A percentile compares a stretch with the other conserved stretches of the same genome.
Conservation (phyloP, 2,329 filamentous ascomycete species). For the Proliferodiscus dingleyae region DNA sequence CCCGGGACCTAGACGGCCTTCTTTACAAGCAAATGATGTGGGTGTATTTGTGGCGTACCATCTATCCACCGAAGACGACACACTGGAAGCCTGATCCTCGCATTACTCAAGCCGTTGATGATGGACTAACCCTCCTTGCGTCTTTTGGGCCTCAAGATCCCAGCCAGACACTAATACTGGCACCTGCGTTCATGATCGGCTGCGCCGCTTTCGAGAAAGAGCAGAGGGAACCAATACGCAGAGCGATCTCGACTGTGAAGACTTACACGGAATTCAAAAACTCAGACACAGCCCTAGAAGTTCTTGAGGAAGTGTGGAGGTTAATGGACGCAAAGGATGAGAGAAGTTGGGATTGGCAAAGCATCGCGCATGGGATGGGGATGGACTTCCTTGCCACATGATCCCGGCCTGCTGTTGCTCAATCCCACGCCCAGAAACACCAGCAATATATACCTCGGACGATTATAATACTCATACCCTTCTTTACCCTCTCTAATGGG, state of each 20-base stretch:
- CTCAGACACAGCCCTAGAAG: constrained; percentile 46
- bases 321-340: constrained; percentile 55
- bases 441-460: not conserved
- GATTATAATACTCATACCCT: not conserved
- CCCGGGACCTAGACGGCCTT: constrained; percentile 49
- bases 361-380: constrained; percentile 46
- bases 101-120: constrained; percentile 51
- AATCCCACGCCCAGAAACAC: not conserved
- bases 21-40: constrained; percentile 64
- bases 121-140: constrained; percentile 51
- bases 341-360: constrained; percentile 60
- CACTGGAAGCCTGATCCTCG: constrained; percentile 38
- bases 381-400: constrained; percentile 48
- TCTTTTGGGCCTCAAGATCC: constrained; percentile 53
- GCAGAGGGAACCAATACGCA: constrained; percentile 49
- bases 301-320: constrained; percentile 56
- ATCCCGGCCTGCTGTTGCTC: constrained; percentile 2
- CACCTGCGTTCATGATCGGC: constrained; percentile 57
- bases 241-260: constrained; percentile 46
- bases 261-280: constrained; percentile 58
- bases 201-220: constrained; percentile 51
- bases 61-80: constrained; percentile 47
- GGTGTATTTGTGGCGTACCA: constrained; percentile 58
- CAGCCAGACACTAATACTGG: constrained; percentile 53
- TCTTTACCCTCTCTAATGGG: not conserved